Base-by-base conservation (phyloP, 345 rosid species). In the Trapa incisa region DNA sequence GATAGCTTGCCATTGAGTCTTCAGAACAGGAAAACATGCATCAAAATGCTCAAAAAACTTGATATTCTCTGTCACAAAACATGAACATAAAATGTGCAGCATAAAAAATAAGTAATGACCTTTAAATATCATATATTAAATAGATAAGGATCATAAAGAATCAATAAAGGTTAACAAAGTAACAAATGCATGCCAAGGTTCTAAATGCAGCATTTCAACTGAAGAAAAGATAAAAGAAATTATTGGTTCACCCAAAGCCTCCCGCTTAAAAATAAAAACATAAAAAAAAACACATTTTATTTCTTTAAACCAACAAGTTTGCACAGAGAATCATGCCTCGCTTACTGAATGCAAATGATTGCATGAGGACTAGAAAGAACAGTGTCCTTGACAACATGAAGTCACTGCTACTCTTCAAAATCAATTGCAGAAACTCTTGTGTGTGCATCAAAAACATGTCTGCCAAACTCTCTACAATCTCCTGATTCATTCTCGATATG, bases 331-430 rank as follows among this genome's bases (percentile, higher is more conserved):
- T 63, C 81, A 67, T 80, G 84, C 94, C 72, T 50, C 70, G 72
- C 54, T 65, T 76, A 38, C 53, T 38, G 67, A 65, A 70, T 38
- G 63, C 35, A 70, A 91, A 63, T 53, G 96, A 83, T 64, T 86
- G 95, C 89, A 89, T 78, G 76, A 91, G 69, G 75, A 87, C 57
- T 83, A 91, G 71, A 79, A 83, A 77, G 78, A 87, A 74, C 47
- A 94, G 80, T 1, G 87, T 85, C 87, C 84, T 87, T 38, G 95
- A 86, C 58, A 78, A 50, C 69, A 76, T 70, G 68, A 67, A 75
- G 42, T 83, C 79, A 52, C 73, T 70, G 80, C 81, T 80, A 71
- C 81, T 86, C 73, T 70, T 69, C 47, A 70, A 72, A 72, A 94
- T 74, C 92, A 89, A 85, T 17, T 83, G 79, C 69, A 85, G 70